Conservation (phyloP, 768 basidiomycete species). For the Boletus tylopilopsis region DNA sequence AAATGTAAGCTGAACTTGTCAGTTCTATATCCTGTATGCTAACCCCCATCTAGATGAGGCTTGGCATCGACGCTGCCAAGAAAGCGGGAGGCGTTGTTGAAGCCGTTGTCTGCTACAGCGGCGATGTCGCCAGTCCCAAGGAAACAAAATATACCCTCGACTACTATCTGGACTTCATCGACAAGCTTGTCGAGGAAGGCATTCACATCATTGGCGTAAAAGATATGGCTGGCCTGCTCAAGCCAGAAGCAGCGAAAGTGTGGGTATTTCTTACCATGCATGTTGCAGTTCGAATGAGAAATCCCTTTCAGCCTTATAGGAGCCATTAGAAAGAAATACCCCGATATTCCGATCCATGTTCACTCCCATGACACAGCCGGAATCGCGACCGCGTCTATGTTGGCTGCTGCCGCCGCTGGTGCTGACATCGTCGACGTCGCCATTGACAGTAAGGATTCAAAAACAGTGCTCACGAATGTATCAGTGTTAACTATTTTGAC, state of each 20-base stretch:
- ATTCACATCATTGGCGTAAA: conserved; percentile 98
- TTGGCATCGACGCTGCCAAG: conserved; percentile 99
- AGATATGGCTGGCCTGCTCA: conserved; percentile 97
- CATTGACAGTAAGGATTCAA: conserved; percentile 77
- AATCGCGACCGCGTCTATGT: conserved; percentile 96
- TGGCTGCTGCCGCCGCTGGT: conserved; percentile 93
- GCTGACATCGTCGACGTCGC: conserved; percentile 98
- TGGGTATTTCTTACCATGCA: conserved; percentile 35
- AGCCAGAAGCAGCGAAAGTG: conserved; percentile 91
- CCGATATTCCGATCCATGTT: conserved; percentile 97
- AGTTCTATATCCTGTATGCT: conserved; percentile 3
- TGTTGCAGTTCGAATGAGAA: conserved; percentile 4
- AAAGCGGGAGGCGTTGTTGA: conserved; percentile 98
- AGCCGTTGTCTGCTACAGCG: conserved; percentile 97
- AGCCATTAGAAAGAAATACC: conserved; percentile 92
- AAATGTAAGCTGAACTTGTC: conserved; percentile 47
- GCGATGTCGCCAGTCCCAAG: conserved; percentile 91
- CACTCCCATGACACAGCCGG: conserved; percentile 99
- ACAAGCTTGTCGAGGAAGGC: conserved; percentile 89
- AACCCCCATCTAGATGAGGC: conserved; percentile 65
- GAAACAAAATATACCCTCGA: conserved; percentile 96
- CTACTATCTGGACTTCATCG: conserved; percentile 96
- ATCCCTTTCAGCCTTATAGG: conserved; percentile 68
- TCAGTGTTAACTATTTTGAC: conserved; percentile 12
- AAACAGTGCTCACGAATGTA: background rate